Evolutionary conservation across 2,329 filamentous ascomycete species (phyloP).

Genomic region (Ramichloridium luteum): DNA sequence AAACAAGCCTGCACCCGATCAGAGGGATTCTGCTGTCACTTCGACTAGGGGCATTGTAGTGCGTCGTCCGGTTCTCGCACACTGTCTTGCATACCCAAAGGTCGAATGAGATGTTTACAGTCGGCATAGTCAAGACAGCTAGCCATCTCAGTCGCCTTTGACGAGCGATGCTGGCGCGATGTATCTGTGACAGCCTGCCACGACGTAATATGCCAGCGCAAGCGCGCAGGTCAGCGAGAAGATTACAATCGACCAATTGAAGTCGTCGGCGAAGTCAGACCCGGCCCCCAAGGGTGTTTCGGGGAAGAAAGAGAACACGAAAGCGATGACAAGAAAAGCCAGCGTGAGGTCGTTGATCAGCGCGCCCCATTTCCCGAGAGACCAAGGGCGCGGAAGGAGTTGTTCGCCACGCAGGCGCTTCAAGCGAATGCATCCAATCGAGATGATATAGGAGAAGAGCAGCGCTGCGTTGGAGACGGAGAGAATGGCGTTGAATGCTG

Average conservation of each 20-base stretch:
- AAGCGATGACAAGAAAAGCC: constrained; percentile 20
- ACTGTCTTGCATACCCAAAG: too few species aligned
- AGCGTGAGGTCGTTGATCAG: constrained; percentile 24
- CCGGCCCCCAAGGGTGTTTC: constrained; percentile 12
- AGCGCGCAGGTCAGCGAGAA: constrained; percentile 16
- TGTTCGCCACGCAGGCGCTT: constrained; percentile 21
- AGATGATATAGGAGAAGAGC: constrained; percentile 24
- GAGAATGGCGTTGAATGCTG: constrained; percentile 30
- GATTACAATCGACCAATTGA: constrained; percentile 25
- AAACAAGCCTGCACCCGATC: too few species aligned
- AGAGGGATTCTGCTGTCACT: too few species aligned
- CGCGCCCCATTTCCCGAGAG: constrained; percentile 23
- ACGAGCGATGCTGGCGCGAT: constrained; percentile 22
- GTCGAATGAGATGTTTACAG: too few species aligned
- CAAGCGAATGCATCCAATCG: constrained; percentile 22
- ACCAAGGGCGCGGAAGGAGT: constrained; percentile 22
- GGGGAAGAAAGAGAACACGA: constrained; percentile 26
- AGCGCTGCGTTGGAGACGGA: constrained; percentile 28
- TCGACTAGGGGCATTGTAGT: too few species aligned
- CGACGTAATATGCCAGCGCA: constrained; percentile 17
- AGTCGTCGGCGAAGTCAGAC: constrained; percentile 14
- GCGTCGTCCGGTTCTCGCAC: too few species aligned
- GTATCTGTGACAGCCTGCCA: constrained; percentile 18
- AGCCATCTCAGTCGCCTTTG: constrained; percentile 18
- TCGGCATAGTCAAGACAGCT: constrained; percentile 2